A percentile compares a stretch with the other conserved stretches of the same genome.
phyloP scores from a whole-genome alignment of 2,329 filamentous ascomycete species.

The Ilyonectria sp. region DNA sequence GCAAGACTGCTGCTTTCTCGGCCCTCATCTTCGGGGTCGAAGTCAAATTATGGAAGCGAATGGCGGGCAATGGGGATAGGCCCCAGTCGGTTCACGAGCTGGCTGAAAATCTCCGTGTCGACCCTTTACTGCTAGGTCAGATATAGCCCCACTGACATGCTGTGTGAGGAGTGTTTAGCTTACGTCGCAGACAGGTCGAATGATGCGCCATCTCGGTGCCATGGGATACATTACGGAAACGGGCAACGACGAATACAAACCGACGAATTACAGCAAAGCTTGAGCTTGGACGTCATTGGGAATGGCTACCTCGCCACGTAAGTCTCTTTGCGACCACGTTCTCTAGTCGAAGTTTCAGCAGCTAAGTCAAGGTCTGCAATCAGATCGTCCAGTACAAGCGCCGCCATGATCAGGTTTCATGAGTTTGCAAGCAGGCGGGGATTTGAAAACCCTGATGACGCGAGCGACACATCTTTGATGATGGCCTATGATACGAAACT shows the following conservation, averaged over 20 bases:
- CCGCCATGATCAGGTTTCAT: no score
- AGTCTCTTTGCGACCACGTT: not conserved
- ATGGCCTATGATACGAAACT: not conserved
- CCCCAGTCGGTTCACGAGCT: slow-evolving; percentile 51
- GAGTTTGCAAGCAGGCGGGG: no score
- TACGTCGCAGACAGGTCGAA: slow-evolving; percentile 31
- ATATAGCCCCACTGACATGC: not conserved
- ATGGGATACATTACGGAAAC: slow-evolving; percentile 55
- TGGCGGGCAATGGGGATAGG: slow-evolving; percentile 50
- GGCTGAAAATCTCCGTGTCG: slow-evolving; percentile 46
- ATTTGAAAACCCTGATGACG: no score
- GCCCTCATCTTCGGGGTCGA: slow-evolving; percentile 52
- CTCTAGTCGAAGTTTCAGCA: not conserved
- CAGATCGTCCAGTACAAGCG: no score
- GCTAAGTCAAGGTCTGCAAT: not conserved
- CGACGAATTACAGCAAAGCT: slow-evolving; percentile 53
- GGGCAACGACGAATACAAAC: slow-evolving; percentile 51
- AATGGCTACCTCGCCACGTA: slow-evolving; percentile 49
- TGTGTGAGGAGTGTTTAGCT: slow-evolving; percentile 15
- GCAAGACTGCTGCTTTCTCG: not conserved
- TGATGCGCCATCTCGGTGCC: slow-evolving; percentile 54
- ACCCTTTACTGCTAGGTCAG: slow-evolving; percentile 48
- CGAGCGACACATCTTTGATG: not conserved
- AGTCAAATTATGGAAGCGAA: slow-evolving; percentile 51
- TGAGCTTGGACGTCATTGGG: slow-evolving; percentile 50